These are phyloP conservation scores for Hippophae gyantsensis DNA, from an alignment of 306 rosid species.

Conservation along the genomic window DNA sequence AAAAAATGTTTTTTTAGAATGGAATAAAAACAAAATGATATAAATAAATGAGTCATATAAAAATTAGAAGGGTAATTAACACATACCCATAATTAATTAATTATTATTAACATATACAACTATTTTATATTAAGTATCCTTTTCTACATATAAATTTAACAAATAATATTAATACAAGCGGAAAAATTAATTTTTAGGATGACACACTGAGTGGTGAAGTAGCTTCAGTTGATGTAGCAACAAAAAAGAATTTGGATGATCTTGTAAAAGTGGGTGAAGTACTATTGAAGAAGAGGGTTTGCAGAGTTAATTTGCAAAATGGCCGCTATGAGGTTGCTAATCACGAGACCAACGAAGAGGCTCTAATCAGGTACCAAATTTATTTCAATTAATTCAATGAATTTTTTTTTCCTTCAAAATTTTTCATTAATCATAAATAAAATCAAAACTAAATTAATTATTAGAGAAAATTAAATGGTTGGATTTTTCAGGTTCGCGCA, in stretches of 20 bases:
- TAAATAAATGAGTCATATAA: no score
- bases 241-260: slow-evolving; percentile 28
- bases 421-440: background rate
- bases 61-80: no score
- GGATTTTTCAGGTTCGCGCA: slow-evolving; percentile 36
- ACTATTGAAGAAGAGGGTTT: slow-evolving; percentile 28
- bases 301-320: slow-evolving; percentile 26
- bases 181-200: slow-evolving; percentile 23
- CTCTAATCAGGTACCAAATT: slow-evolving; percentile 33
- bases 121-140: background rate
- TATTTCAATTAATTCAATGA: background rate
- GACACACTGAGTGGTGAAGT: slow-evolving; percentile 28
- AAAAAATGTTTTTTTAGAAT: no score
- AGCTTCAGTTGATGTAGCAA: slow-evolving; percentile 25
- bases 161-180: background rate
- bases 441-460: background rate
- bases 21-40: no score
- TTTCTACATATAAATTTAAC: background rate
- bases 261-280: slow-evolving; percentile 36
- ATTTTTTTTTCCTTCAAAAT: background rate
- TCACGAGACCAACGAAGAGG: slow-evolving; percentile 34
- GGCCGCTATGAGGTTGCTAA: slow-evolving; percentile 21
- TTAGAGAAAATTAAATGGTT: background rate
- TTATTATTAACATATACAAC: background rate
- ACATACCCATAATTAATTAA: no score